Evolutionary conservation across 2,329 filamentous ascomycete genomes (phyloP).

Genomic region (Colletotrichum chrysophilum): DNA sequence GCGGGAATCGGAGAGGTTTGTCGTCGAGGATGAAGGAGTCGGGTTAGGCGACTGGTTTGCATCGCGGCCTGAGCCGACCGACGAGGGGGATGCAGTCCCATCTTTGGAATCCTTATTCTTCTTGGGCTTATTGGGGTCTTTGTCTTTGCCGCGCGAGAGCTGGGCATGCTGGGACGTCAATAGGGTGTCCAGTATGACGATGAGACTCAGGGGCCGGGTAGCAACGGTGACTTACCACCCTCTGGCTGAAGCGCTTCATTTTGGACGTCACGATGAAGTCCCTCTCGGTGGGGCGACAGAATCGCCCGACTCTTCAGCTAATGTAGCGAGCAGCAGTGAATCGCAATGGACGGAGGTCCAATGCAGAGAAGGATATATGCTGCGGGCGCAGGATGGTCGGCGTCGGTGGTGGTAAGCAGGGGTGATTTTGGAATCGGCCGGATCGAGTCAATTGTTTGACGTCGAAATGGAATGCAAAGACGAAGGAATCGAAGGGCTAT

Average conservation of each 20-base stretch:
- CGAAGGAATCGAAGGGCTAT: background rate
- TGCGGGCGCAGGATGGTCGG: background rate
- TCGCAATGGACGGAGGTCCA: constrained; percentile 11
- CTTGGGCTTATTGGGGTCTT: constrained; percentile 84
- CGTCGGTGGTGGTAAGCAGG: background rate
- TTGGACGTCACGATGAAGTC: constrained; percentile 46
- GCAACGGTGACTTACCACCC: constrained; percentile 75
- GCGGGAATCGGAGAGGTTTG: constrained; percentile 82
- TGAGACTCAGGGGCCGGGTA: constrained; percentile 5
- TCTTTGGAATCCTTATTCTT: constrained; percentile 76
- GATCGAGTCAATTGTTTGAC: background rate
- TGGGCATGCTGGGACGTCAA: constrained; percentile 63
- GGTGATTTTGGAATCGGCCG: background rate
- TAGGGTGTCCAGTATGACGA: constrained; percentile 23
- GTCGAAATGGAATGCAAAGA: background rate
- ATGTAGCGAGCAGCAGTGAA: background rate
- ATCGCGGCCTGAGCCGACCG: constrained; percentile 55
- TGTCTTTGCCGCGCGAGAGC: constrained; percentile 92
- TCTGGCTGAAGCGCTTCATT: constrained; percentile 98
- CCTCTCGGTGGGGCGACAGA: constrained; percentile 17
- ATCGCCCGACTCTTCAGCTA: constrained; percentile 16
- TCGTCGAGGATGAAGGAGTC: constrained; percentile 89
- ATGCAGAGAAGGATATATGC: background rate
- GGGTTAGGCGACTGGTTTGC: constrained; percentile 65
- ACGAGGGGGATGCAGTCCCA: constrained; percentile 81